Evolutionary conservation across 139 green algal genomes (phyloP).

Genomic region (Haematococcus sp.): DNA sequence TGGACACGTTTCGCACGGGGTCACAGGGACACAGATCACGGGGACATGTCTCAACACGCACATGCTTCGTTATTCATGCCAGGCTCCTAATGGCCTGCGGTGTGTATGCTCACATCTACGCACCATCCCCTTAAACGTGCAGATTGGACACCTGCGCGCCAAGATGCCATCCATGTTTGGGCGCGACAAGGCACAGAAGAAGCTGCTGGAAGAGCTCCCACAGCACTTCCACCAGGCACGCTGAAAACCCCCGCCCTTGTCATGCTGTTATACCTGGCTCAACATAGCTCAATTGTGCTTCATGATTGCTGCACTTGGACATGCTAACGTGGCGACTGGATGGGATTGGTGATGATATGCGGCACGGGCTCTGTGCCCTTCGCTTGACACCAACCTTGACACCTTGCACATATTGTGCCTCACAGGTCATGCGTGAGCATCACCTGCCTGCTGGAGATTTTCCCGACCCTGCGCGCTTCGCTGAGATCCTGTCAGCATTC

Average conservation of each 20-base stretch:
- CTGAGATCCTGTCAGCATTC: conserved; percentile 80
- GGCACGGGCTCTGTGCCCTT: no score
- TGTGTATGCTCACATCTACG: no score
- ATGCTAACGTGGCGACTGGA: no score
- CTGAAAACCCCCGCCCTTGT: not conserved
- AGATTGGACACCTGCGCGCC: conserved; percentile 65
- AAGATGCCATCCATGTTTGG: conserved; percentile 91
- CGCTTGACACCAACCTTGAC: not conserved
- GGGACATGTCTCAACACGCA: no score
- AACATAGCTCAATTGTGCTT: not conserved
- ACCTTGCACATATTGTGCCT: not conserved
- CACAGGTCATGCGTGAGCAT: conserved; percentile 85
- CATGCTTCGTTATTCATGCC: not conserved
- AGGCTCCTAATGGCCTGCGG: no score
- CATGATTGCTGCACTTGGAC: not conserved
- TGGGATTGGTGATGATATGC: not conserved
- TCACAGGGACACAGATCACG: no score
- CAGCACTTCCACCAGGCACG: conserved; percentile 72
- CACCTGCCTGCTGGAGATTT: conserved; percentile 90
- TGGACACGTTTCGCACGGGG: no score
- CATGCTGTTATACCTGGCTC: not conserved
- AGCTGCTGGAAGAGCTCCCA: conserved; percentile 67
- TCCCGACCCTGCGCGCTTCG: conserved; percentile 80
- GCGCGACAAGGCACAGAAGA: conserved; percentile 74
- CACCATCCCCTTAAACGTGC: no score